phyloP scores from a whole-genome alignment of 2,329 filamentous ascomycete species.

The Nothomitra cinnamomea region DNA sequence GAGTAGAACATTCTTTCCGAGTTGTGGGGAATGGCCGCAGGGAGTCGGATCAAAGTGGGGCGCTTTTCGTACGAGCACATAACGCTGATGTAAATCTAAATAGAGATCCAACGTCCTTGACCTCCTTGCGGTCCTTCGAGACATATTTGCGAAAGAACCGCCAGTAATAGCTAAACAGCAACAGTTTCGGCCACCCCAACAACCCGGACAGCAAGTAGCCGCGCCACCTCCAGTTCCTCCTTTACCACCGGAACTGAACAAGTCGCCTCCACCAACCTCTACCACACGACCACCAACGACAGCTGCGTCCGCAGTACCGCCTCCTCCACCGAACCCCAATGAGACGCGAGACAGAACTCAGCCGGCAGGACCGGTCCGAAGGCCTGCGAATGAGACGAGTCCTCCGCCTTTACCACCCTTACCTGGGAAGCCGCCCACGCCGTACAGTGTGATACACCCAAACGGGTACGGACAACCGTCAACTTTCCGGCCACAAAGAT shows the following conservation, averaged over 20 bases:
- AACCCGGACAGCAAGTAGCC: neutral
- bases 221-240: slow-evolving; percentile 36
- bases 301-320: slow-evolving; percentile 18
- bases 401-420: slow-evolving; percentile 10
- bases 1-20: slow-evolving; percentile 24
- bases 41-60: neutral
- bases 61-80: too few relatives aligned
- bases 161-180: slow-evolving; percentile 64
- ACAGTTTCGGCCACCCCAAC: slow-evolving; percentile 23
- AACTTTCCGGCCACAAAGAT: slow-evolving; percentile 14
- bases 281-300: slow-evolving; percentile 6
- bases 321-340: slow-evolving; percentile 26
- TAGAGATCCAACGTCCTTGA: slow-evolving; percentile 71
- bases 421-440: slow-evolving; percentile 5
- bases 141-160: slow-evolving; percentile 87
- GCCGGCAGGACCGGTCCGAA: neutral
- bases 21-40: neutral
- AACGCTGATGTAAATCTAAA: neutral
- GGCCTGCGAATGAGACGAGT: neutral
- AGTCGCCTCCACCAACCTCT: neutral
- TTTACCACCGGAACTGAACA: slow-evolving; percentile 44
- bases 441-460: slow-evolving; percentile 5
- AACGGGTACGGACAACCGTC: slow-evolving; percentile 10
- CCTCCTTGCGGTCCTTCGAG: slow-evolving; percentile 64
- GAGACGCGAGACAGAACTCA: slow-evolving; percentile 2